A percentile compares a stretch with the other conserved stretches of the same genome.
phyloP scores from a whole-genome alignment of 306 rosid species.

The Glycine tomentella region DNA sequence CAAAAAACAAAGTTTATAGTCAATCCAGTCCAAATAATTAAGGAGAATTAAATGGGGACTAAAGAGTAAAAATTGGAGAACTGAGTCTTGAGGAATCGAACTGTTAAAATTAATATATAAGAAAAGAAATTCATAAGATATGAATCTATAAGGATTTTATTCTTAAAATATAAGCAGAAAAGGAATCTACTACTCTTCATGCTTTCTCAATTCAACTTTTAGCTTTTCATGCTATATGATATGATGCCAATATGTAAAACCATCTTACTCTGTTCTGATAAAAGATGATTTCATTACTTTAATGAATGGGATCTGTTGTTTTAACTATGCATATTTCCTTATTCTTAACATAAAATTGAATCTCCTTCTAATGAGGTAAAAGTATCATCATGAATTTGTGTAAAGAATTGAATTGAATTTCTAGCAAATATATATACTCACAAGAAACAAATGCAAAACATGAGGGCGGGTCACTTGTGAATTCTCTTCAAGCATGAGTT shows the following conservation, averaged over 20 bases:
- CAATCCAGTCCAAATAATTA: not conserved
- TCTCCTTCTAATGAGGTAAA: no score
- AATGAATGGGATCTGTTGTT: not conserved
- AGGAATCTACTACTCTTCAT: not conserved
- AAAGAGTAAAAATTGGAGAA: not conserved
- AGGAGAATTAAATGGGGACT: not conserved
- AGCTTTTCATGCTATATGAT: not conserved
- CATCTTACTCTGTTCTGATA: not conserved
- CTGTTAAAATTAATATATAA: no score
- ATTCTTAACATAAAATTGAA: not conserved
- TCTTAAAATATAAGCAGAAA: not conserved
- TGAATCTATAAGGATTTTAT: not conserved
- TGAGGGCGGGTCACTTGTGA: slow-evolving; percentile 14
- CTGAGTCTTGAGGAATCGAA: not conserved
- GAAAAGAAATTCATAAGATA: no score
- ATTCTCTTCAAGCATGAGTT: slow-evolving; percentile 18
- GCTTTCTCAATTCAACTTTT: not conserved
- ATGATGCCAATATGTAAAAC: not conserved
- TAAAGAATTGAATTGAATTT: no score
- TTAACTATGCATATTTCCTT: not conserved
- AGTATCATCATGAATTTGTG: no score
- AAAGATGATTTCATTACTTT: not conserved
- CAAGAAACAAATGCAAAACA: slow-evolving; percentile 4
- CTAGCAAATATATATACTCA: no score
- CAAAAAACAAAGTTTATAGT: not conserved